Percentiles rank a stretch among this genome's conserved stretches.
These are phyloP conservation scores for Tremellales sp. DNA, from an alignment of 1,284 basidiomycete genomes.

Conservation along the genomic window DNA sequence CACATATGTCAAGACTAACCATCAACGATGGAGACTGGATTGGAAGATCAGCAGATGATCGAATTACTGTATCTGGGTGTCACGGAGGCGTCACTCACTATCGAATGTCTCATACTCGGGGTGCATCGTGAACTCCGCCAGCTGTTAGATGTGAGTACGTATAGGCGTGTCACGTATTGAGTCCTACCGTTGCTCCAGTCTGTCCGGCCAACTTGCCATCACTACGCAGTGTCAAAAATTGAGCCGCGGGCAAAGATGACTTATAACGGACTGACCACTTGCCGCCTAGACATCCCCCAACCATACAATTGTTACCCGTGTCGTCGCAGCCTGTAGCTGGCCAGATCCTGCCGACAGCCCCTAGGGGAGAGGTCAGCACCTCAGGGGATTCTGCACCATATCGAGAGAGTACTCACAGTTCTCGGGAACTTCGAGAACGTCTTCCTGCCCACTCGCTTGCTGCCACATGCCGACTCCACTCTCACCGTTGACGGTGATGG, in stretches of 20 bases:
- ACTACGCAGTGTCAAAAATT: not conserved
- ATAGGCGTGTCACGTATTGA: slow-evolving; percentile 5
- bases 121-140: slow-evolving; percentile 19
- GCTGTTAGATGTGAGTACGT: slow-evolving; percentile 1
- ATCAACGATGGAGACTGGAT: slow-evolving; percentile 26
- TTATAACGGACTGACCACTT: slow-evolving; percentile 11
- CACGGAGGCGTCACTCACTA: slow-evolving; percentile 8
- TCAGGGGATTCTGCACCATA: not conserved
- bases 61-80: not conserved
- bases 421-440: slow-evolving; percentile 14
- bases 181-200: slow-evolving; percentile 11
- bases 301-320: slow-evolving; percentile 13
- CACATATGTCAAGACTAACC: slow-evolving; percentile 2
- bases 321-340: slow-evolving; percentile 17
- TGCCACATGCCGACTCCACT: slow-evolving; percentile 8
- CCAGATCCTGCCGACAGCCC: slow-evolving; percentile 14
- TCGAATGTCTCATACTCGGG: slow-evolving; percentile 17
- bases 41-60: not conserved
- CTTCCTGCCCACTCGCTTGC: slow-evolving; percentile 6
- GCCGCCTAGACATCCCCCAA: slow-evolving; percentile 12
- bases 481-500: slow-evolving; percentile 1
- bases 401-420: slow-evolving; percentile 10
- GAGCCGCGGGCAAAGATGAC: not conserved
- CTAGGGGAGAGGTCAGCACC: slow-evolving; percentile 3
- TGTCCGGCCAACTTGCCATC: not conserved